Conservation (phyloP, 1,284 basidiomycete genomes). For the Trametes versicolor region DNA sequence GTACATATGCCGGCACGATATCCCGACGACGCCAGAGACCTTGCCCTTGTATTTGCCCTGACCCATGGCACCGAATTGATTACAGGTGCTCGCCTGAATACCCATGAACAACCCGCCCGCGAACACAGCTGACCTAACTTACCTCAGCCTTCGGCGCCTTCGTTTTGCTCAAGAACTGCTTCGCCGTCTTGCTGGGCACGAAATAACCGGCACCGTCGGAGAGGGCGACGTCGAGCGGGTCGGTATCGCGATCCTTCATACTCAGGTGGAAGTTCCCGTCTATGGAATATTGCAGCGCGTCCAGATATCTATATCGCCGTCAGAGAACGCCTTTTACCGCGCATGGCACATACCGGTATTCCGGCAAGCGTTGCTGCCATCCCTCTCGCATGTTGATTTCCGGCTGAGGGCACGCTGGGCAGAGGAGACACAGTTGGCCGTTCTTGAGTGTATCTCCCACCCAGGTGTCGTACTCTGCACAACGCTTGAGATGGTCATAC, state of each 20-base stretch:
- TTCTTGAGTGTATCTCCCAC: not conserved
- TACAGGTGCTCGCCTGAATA: constrained; percentile 13
- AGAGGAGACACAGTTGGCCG: constrained; percentile 6
- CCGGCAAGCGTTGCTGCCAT: constrained; percentile 10
- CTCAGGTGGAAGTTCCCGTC: constrained; percentile 23
- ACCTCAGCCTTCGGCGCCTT: constrained; percentile 3
- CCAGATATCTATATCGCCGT: not conserved
- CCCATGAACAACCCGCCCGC: not conserved
- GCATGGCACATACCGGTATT: not conserved
- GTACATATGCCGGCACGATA: constrained; percentile 15
- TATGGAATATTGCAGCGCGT: not conserved
- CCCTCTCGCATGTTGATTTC: constrained; percentile 32
- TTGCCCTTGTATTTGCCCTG: constrained; percentile 16
- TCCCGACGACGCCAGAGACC: constrained; percentile 7
- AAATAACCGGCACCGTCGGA: constrained; percentile 22
- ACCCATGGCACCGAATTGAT: constrained; percentile 22
- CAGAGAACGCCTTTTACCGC: not conserved
- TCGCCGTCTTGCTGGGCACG: constrained; percentile 15
- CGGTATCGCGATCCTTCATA: constrained; percentile 16
- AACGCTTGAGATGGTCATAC: not conserved
- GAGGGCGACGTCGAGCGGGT: constrained; percentile 20
- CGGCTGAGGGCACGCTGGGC: constrained; percentile 34
- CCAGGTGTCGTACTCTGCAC: constrained; percentile 4
- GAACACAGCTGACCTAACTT: not conserved
- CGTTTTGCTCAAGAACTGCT: constrained; percentile 3